Base-by-base conservation (phyloP, 2,329 filamentous ascomycete genomes). In the Xylaria sp. region DNA sequence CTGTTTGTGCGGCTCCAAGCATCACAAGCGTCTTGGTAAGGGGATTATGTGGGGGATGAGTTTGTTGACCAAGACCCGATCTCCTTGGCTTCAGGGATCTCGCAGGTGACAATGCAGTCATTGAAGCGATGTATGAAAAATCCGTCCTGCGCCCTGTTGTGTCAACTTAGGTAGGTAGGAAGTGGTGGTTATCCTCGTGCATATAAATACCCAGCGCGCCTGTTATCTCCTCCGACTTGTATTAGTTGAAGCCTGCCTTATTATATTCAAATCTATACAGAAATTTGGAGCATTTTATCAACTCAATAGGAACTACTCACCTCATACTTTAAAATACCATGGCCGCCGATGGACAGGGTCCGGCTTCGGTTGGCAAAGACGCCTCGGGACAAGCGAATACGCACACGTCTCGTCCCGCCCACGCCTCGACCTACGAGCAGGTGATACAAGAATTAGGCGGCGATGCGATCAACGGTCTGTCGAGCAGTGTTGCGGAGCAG, bases 401-500 rank as follows among this genome's bases (percentile, higher is more conserved):
- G 58, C 83, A 83, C 36, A 78, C 90, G n/a, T 85, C 86, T 5
- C 77, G 81, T 61, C 87, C 87, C 7, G 85, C 89, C 21, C 88
- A 90, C 75, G 80, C 85, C 47, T 80, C 91, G 57, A 75, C 80
- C 42, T 82, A 79, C 73, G 79, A 82, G 27, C 76, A 82, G 54
- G 82, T 86, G 39, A 80, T 85, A 51, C 77, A 82, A 8, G 85
- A 90, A 75, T 81, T 90, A 14, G 78, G 80, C 3, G 83, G 85
- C 63, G 82, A 89, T 73, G 72, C 82, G 7, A 82, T 86, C 19
- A 82, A 89, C 77, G 89, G 89, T 30, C 81, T 91, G 14, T 83
- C 82, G 0, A 76, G 79, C 2, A 76, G 74, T 7, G 86, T 89
- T 64, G 88, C 85, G 14, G 80, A 83, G 64, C 73, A 80, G 19